Base-by-base conservation (phyloP, 495 filamentous ascomycete genomes). In the Physcia stellaris region DNA sequence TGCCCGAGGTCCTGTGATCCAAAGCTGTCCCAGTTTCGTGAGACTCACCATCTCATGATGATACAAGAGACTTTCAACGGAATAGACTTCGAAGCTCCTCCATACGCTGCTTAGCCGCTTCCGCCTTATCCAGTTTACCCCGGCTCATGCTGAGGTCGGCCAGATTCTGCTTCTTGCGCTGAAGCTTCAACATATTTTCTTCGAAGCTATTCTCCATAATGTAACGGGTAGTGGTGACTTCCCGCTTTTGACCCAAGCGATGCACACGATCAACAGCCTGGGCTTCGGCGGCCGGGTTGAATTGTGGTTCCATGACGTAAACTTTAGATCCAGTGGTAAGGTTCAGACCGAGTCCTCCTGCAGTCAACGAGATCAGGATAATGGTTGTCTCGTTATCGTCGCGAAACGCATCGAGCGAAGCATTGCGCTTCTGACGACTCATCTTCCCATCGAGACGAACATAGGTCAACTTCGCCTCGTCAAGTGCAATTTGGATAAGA, bases 301-400 rank as follows among this genome's bases (percentile, higher is more conserved):
- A 98, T 48, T 95, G 86, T 2, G 90, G 90, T 57, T 98, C 90
- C 90, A 98, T 95, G 32, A 96, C 79, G 50, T 86, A 98, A 10
- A 88, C 90, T 26, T 74, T 77, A 51, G 76, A 87, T 17, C 77
- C 90, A 2, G 79, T 63, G 0, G 86, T 94, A 17, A 98, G 66
- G 50, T 98, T 98, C 23, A 98, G 73, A 7, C 88, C 90, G 15
- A 94, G 69, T 23, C 90, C 90, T 40, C 88, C 90, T 1, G 90
- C 90, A 44, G 73, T 83, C 57, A 96, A 87, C 21, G 87, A 94
- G 35, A 93, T 80, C 9, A 98, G 68, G 32, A 98, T 81, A 39
- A 93, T 75, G 12, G 75, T 76, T 20, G 92, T 70, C 3, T 61
- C 59, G 12, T 69, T 55, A 43, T 94, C 73, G n/a, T 80, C 70